phyloP scores from a whole-genome alignment of 1,284 basidiomycete genomes.

The Vanrija sp. region DNA sequence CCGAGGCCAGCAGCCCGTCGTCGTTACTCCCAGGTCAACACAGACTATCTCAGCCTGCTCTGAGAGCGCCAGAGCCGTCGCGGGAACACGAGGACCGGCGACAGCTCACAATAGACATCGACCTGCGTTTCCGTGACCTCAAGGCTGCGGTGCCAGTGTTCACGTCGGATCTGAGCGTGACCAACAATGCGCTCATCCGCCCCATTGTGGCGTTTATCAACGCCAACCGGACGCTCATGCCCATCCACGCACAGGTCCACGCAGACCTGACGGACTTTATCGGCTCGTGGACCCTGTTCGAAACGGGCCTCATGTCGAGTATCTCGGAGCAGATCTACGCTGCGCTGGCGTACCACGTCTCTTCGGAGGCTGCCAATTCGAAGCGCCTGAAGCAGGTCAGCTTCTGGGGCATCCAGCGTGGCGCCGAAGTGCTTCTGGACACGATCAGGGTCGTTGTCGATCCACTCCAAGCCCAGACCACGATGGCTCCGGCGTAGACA shows the following conservation, averaged over 20 bases:
- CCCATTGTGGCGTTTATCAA: slow-evolving; percentile 99
- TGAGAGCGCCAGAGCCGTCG: slow-evolving; percentile 62
- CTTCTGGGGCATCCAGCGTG: slow-evolving; percentile 73
- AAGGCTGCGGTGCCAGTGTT: slow-evolving; percentile 94
- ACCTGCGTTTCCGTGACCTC: slow-evolving; percentile 90
- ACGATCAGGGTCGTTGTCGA: slow-evolving; percentile 59
- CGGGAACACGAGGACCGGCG: slow-evolving; percentile 21
- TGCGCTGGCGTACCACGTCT: slow-evolving; percentile 86
- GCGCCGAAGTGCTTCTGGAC: slow-evolving; percentile 61
- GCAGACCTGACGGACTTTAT: slow-evolving; percentile 77
- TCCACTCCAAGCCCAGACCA: slow-evolving; percentile 34
- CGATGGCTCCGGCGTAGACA: not conserved
- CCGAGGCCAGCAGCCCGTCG: slow-evolving; percentile 38
- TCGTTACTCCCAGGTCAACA: slow-evolving; percentile 82
- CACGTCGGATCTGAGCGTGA: slow-evolving; percentile 79
- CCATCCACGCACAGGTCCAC: slow-evolving; percentile 80
- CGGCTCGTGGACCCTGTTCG: slow-evolving; percentile 70
- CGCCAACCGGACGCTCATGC: slow-evolving; percentile 83
- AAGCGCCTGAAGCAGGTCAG: slow-evolving; percentile 80
- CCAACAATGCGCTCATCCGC: slow-evolving; percentile 88
- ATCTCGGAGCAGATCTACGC: slow-evolving; percentile 63
- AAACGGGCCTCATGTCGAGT: slow-evolving; percentile 44
- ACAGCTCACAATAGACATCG: slow-evolving; percentile 77
- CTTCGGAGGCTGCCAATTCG: slow-evolving; percentile 73
- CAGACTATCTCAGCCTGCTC: slow-evolving; percentile 77